A percentile compares a stretch with the other conserved stretches of the same genome.
Evolutionary conservation across 345 rosid species (phyloP).

Genomic region (Eucalyptus urophylla): DNA sequence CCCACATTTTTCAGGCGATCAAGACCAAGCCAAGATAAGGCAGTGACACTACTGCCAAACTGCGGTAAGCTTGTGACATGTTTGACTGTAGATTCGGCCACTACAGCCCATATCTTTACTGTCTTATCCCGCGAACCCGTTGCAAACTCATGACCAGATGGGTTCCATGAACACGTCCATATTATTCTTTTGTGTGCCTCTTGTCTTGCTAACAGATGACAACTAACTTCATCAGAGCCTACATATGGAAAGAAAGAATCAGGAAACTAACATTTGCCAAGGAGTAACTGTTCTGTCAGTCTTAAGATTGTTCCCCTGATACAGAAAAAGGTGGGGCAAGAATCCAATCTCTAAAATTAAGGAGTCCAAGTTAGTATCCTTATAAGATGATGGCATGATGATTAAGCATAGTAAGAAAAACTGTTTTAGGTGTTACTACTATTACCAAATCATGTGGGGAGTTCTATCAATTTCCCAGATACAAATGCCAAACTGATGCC

Average conservation of each 20-base stretch:
- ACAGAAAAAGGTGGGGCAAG: background rate
- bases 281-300: background rate
- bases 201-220: constrained; percentile 52
- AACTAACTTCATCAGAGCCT: constrained; percentile 31
- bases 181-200: constrained; percentile 96
- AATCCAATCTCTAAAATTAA: background rate
- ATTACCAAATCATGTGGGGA: background rate
- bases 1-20: constrained; percentile 40
- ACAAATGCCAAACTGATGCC: background rate
- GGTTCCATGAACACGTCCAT: constrained; percentile 98
- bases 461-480: background rate
- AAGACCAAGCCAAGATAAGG: constrained; percentile 72
- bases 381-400: background rate
- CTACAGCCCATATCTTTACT: constrained; percentile 81
- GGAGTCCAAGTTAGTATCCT: background rate
- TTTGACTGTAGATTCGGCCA: constrained; percentile 24
- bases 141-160: constrained; percentile 74
- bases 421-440: background rate
- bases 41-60: constrained; percentile 72
- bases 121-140: constrained; percentile 94
- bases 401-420: background rate
- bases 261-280: background rate
- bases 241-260: background rate
- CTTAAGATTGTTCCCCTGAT: background rate
- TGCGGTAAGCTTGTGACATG: constrained; percentile 45